phyloP scores from a whole-genome alignment of 1,284 basidiomycete species.

The Vanrija humicola region DNA sequence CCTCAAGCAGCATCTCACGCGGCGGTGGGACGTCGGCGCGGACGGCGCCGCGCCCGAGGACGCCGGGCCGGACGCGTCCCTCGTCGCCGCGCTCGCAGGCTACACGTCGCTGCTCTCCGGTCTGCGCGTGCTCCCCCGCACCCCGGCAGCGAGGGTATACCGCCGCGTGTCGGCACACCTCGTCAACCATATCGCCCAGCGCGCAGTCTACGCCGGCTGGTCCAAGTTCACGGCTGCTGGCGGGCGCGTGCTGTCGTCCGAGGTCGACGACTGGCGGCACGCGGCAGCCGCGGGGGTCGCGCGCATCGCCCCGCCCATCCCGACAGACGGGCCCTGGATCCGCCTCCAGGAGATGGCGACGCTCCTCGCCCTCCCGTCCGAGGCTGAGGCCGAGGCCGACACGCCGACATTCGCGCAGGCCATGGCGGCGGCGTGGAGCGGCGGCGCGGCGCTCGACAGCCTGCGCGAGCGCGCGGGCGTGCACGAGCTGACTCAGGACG shows the following conservation, averaged over 20 bases:
- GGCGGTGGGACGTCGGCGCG: slow-evolving; percentile 22
- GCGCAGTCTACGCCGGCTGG: slow-evolving; percentile 73
- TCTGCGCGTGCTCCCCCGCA: slow-evolving; percentile 58
- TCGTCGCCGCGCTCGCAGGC: slow-evolving; percentile 66
- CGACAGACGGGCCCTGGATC: slow-evolving; percentile 67
- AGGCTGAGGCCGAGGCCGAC: slow-evolving; percentile 53
- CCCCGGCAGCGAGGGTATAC: slow-evolving; percentile 61
- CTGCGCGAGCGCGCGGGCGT: slow-evolving; percentile 54
- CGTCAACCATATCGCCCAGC: slow-evolving; percentile 69
- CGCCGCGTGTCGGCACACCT: slow-evolving; percentile 64
- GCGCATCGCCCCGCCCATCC: slow-evolving; percentile 32
- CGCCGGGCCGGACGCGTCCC: slow-evolving; percentile 56
- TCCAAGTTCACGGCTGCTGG: slow-evolving; percentile 56
- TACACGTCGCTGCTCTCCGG: slow-evolving; percentile 67
- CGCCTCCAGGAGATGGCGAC: slow-evolving; percentile 63
- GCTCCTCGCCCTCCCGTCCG: slow-evolving; percentile 56
- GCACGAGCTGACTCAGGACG: slow-evolving; percentile 20
- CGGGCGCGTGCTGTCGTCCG: slow-evolving; percentile 59
- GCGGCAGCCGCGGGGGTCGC: slow-evolving; percentile 53
- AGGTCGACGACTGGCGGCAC: slow-evolving; percentile 74
- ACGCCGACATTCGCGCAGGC: slow-evolving; percentile 71
- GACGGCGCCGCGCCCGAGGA: slow-evolving; percentile 9
- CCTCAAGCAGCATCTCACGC: slow-evolving; percentile 65
- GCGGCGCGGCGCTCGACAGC: slow-evolving; percentile 68
- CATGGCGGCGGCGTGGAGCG: slow-evolving; percentile 66